Conservation (phyloP, 352 stramenopile genomes). For the Phytophthora agathidicida region DNA sequence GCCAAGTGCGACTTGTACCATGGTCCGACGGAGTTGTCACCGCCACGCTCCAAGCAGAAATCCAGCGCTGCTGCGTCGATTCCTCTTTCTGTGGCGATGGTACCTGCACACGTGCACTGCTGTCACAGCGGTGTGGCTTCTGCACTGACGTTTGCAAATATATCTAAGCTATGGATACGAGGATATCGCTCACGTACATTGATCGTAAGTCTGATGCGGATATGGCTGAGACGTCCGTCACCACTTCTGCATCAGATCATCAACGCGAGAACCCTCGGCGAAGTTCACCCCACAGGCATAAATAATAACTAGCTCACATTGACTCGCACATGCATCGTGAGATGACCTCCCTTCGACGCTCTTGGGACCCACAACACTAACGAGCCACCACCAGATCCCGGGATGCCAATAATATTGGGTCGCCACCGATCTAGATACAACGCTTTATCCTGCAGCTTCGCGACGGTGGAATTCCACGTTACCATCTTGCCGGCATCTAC, state of each 20-base stretch:
- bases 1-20: conserved; percentile 4
- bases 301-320: conserved; percentile 32
- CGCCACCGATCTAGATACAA: conserved; percentile 33
- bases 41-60: neutral
- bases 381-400: conserved; percentile 19
- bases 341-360: conserved; percentile 23
- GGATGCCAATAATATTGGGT: conserved; percentile 15
- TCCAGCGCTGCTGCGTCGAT: conserved; percentile 20
- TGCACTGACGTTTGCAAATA: too few relatives aligned
- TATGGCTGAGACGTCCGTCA: too few relatives aligned
- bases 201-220: too few relatives aligned
- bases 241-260: too few relatives aligned
- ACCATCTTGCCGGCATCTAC: conserved; percentile 8
- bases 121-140: too few relatives aligned
- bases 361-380: conserved; percentile 25
- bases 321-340: conserved; percentile 28
- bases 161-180: too few relatives aligned
- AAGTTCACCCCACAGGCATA: too few relatives aligned
- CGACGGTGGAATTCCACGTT: conserved; percentile 25
- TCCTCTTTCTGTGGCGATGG: conserved; percentile 19
- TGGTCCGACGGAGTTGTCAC: conserved; percentile 7
- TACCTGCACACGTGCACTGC: neutral
- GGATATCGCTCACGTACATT: too few relatives aligned
- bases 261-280: too few relatives aligned
- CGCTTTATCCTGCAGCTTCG: conserved; percentile 19